Evolutionary conservation across 495 filamentous ascomycete genomes (phyloP).

Genomic region (Collariella sp.): DNA sequence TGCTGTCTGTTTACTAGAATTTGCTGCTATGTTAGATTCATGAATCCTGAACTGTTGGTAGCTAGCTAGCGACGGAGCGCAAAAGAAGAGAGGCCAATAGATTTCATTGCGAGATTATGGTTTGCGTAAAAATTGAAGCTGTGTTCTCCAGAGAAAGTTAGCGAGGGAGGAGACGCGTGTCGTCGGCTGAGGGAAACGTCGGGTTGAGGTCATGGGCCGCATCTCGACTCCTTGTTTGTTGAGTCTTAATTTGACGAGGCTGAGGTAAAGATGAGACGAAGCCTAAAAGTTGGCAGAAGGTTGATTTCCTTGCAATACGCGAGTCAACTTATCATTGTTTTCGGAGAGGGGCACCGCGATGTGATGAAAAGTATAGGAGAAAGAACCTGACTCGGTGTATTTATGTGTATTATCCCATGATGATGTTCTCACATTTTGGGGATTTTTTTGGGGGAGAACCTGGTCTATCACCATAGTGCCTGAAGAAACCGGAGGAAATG

Average conservation of each 20-base stretch:
- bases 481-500: too few species aligned
- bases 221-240: not conserved
- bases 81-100: not conserved
- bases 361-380: too few species aligned
- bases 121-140: not conserved
- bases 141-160: not conserved
- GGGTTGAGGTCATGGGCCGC: not conserved
- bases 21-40: not conserved
- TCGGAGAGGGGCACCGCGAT: not conserved
- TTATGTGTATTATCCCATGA: not conserved
- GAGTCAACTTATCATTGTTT: not conserved
- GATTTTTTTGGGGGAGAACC: too few species aligned
- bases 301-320: too few species aligned
- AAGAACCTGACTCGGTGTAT: not conserved
- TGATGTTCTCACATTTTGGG: too few species aligned
- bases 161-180: not conserved
- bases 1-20: not conserved
- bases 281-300: not conserved
- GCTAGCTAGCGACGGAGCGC: not conserved
- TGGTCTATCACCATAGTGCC: too few species aligned
- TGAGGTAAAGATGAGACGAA: too few species aligned
- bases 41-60: not conserved
- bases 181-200: not conserved
- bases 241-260: not conserved
- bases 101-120: conserved; percentile 5